Evolutionary conservation across 2,329 filamentous ascomycete species (phyloP), one percentile per base, ranked within the genome.

Genomic region (Allantophomopsis lycopodina): DNA sequence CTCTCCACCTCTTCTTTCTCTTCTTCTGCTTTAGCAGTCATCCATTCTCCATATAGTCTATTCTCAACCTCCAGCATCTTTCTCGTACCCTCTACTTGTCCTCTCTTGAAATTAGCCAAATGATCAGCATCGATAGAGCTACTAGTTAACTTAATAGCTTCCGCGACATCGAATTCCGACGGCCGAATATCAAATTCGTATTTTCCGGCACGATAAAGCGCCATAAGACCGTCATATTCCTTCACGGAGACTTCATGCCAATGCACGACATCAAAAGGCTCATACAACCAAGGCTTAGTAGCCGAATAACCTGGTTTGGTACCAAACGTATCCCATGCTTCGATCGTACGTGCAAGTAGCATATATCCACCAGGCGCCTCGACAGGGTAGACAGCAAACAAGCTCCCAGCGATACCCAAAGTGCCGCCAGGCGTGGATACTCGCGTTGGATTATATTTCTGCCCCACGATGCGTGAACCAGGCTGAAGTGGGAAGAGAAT

Each of bases 281-380:
- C 47, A 36, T 55, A 60, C 32, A 62, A 46, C 61, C 61, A 64
- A 0, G 60, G 59, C 34, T 47, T 48, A 1, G 43, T 41, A 1
- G 49, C 42, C 11, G 44, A 47, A 35, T 60, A 59, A 3, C 57
- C 51, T 1, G 54, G 50, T 1, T 55, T 52, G 4, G 46, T 46
- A 1, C 56, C 57, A 14, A 54, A 55, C 2, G 52, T 50, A 42
- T 63, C 59, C 52, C 57, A 61, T 6, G 52, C 52, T 5, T 52
- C 50, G 7, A 61, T 42, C 1, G 57, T 59, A 21, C 55, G 47
- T 11, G 53, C 60, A 5, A 59, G 50, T 23, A 60, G 50, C 54
- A 55, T 55, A 48, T 63, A 65, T 0, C 62, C 62, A 4, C 62
- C 62, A 0, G 61, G 61, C 5, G 50, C 47, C 17, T 59, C 59